Evolutionary conservation across 768 basidiomycete species (phyloP), one percentile per base, ranked within the genome.

Genomic region (Cantharellus cinnabarinus): DNA sequence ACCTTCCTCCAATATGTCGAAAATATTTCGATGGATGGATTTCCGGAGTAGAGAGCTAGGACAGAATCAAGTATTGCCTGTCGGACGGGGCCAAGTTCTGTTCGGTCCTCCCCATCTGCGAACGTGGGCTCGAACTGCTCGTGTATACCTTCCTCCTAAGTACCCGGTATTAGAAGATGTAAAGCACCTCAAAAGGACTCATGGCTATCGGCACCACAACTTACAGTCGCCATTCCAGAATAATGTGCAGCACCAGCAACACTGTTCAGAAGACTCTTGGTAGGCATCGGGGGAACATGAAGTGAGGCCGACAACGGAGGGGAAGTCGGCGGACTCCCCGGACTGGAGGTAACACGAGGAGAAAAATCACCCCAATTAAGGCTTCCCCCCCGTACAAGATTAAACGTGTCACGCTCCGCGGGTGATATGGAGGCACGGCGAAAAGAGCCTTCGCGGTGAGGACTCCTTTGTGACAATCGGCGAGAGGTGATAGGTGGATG

Each of bases 21-120:
- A 44, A 66, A 62, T 5, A 65, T 65, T 42, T 66, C 65, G 3
- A 60, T 3, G 2, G 62, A 58, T 2, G 65, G 65, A 10, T 58
- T 34, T 2, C 59, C 65, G 55, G 61, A 62, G 59, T 64, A 66
- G 20, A 65, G 61, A 64, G 64, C 60, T 20, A 63, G 37, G 5
- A 63, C 63, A 48, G 64, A 64, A n/a, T 64, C 58, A 3, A 66
- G 42, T 20, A 64, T 59, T 39, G 58, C 63, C 41, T 64, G 62
- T 14, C 64, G 57, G 38, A 55, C 51, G 3, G 57, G 61, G 10
- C 57, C 54, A 4, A 64, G 58, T 34, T 53, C 41, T 54, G 52
- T 54, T 37, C 52, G 7, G 35, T 54, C 52, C 35, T 54, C 52
- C 14, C 52, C 52, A 54, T 54, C 52, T 7, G 52, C 52, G 38